Evolutionary conservation across 2,329 filamentous ascomycete genomes (phyloP).

Genomic region (Akanthomyces uredinophilus): DNA sequence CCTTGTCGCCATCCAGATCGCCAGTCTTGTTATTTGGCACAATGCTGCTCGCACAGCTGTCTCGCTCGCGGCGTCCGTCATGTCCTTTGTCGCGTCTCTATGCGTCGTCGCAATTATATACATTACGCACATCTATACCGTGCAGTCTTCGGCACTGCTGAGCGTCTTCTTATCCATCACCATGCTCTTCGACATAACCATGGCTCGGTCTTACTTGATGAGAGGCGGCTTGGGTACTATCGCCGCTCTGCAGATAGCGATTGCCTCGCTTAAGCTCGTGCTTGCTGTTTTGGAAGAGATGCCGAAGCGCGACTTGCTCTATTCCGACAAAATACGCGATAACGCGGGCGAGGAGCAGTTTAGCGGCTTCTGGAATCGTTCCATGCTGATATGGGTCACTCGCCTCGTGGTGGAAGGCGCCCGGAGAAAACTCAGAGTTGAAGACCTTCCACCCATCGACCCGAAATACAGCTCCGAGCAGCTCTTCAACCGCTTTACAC

Average conservation of each 20-base stretch:
- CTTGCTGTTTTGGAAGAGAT: constrained; percentile 29
- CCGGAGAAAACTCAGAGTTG: not conserved
- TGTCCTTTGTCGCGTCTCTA: constrained; percentile 26
- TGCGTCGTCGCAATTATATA: constrained; percentile 26
- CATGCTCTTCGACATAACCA: constrained; percentile 29
- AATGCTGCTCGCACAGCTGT: constrained; percentile 16
- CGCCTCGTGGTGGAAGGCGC: not conserved
- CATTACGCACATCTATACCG: constrained; percentile 28
- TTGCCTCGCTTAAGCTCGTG: constrained; percentile 23
- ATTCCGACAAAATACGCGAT: not conserved
- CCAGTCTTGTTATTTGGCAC: constrained; percentile 25
- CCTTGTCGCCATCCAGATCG: constrained; percentile 17
- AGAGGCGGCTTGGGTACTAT: constrained; percentile 21
- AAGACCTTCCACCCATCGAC: not conserved
- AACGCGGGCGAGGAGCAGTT: constrained; percentile 19
- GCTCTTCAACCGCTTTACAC: not conserved
- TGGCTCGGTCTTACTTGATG: constrained; percentile 29
- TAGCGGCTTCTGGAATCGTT: constrained; percentile 17
- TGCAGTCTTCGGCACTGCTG: constrained; percentile 30
- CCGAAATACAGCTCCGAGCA: not conserved
- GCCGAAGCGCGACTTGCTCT: constrained; percentile 20
- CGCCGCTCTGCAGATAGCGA: constrained; percentile 23
- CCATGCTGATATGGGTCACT: constrained; percentile 2
- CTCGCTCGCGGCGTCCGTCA: constrained; percentile 25
- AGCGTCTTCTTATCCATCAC: constrained; percentile 28